phyloP scores from a whole-genome alignment of 140 eudicot genomes.

The Oenanthe javanica region DNA sequence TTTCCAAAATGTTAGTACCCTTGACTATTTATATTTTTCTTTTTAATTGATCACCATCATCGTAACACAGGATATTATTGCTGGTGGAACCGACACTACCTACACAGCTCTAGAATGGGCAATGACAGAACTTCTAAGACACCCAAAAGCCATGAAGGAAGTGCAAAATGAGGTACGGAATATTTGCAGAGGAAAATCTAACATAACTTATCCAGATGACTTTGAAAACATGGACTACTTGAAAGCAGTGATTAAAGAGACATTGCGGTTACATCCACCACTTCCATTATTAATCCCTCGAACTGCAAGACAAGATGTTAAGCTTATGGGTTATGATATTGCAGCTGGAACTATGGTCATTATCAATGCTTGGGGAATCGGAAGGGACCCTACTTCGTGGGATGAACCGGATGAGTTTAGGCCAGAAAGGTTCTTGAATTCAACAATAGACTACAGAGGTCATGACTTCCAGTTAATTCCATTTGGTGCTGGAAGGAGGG shows the following conservation, averaged over 20 bases:
- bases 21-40: background rate
- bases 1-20: background rate
- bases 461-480: conserved; percentile 15
- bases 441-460: conserved; percentile 15
- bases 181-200: conserved; percentile 13
- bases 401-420: conserved; percentile 13
- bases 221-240: conserved; percentile 22
- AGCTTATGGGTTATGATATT: conserved; percentile 23
- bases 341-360: conserved; percentile 17
- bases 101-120: conserved; percentile 21
- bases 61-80: conserved; percentile 11
- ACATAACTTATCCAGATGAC: conserved; percentile 15
- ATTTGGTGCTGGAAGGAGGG: conserved; percentile 8
- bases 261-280: conserved; percentile 21
- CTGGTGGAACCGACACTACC: conserved; percentile 20
- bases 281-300: conserved; percentile 24
- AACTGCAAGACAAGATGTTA: conserved; percentile 19
- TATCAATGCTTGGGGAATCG: conserved; percentile 31
- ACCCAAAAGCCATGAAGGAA: conserved; percentile 20
- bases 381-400: conserved; percentile 28
- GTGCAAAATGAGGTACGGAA: conserved; percentile 22
- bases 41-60: background rate
- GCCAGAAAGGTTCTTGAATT: conserved; percentile 25
- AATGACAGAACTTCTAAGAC: conserved; percentile 19
- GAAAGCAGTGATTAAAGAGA: conserved; percentile 34